Evolutionary conservation across 495 filamentous ascomycete genomes (phyloP).

Genomic region (Penicillium argentinense): DNA sequence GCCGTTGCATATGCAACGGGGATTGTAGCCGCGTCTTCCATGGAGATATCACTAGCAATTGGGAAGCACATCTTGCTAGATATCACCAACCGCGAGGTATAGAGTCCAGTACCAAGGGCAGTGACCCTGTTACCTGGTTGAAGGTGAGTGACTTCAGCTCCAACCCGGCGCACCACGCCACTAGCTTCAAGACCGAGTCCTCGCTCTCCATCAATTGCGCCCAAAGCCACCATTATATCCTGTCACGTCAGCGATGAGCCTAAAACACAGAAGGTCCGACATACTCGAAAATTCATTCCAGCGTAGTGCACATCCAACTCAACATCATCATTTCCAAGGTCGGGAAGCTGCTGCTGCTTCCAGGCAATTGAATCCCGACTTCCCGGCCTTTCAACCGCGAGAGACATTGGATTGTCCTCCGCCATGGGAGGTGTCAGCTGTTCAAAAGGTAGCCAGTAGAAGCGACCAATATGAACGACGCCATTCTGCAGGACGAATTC

Average conservation of each 20-base stretch:
- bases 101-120: constrained; percentile 28
- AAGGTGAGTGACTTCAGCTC: constrained; percentile 22
- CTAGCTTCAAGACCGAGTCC: constrained; percentile 41
- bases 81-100: constrained; percentile 23
- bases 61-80: constrained; percentile 18
- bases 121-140: constrained; percentile 44
- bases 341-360: background rate
- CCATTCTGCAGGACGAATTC: constrained; percentile 32
- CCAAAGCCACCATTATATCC: background rate
- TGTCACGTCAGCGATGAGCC: background rate
- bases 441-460: constrained; percentile 20
- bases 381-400: constrained; percentile 1
- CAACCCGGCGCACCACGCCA: constrained; percentile 39
- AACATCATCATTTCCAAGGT: background rate
- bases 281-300: constrained; percentile 6
- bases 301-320: constrained; percentile 9
- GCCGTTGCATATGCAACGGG: constrained; percentile 39
- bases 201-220: constrained; percentile 9
- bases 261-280: background rate
- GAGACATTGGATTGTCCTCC: background rate
- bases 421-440: constrained; percentile 6
- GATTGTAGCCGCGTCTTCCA: constrained; percentile 45
- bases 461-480: constrained; percentile 21
- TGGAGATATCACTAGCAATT: constrained; percentile 34
- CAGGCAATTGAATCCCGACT: constrained; percentile 1